Evolutionary conservation across 2,329 filamentous ascomycete genomes (phyloP), one percentile per base, ranked within the genome.

Genomic region (Diaporthe vaccinii): DNA sequence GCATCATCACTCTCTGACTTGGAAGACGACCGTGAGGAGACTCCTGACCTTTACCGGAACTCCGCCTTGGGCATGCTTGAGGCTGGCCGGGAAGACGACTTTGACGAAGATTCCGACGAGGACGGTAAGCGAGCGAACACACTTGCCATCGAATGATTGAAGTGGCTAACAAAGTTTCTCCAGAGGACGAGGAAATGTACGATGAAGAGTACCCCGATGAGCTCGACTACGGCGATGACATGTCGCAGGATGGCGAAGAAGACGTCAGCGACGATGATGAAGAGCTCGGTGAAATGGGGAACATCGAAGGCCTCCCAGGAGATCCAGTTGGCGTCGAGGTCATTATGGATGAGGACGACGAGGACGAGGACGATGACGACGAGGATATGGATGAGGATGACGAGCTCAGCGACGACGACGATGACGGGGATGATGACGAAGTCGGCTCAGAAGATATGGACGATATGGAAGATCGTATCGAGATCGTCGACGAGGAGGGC

Each of bases 61-160:
- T 98, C 97, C 2, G 95, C 97, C 1, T 88, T 99, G 31, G 96
- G 97, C 68, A 97, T 98, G 92, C 92, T 98, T 72, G 97, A 98
- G 82, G 93, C 94, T 78, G 91, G 93, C 68, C 91, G 93, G 75
- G 93, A 95, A 76, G 93, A 94, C 76, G 95, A 96, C 77, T 95
- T 95, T 68, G 95, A 94, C 46, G 94, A 95, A 44, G 87, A 88
- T 20, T 90, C 89, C 22, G 75, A 76, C 34, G 93, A 93, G 75
- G 91, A 94, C 75, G 92, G 87, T 89, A 83, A 76, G 83, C 78
- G 67, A 67, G 36, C 22, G 36, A 39, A 39, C 12, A 0, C 12
- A 22, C 12, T 49, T 51, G 28, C 17, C 36, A 28, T 49, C 2
- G 4, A 15, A 51, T 28, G 0, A 7, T 20, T 25, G 14, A 14